A percentile compares a stretch with the other conserved stretches of the same genome.
Conservation (phyloP, 495 filamentous ascomycete genomes). For the Penicilliopsis zonata region DNA sequence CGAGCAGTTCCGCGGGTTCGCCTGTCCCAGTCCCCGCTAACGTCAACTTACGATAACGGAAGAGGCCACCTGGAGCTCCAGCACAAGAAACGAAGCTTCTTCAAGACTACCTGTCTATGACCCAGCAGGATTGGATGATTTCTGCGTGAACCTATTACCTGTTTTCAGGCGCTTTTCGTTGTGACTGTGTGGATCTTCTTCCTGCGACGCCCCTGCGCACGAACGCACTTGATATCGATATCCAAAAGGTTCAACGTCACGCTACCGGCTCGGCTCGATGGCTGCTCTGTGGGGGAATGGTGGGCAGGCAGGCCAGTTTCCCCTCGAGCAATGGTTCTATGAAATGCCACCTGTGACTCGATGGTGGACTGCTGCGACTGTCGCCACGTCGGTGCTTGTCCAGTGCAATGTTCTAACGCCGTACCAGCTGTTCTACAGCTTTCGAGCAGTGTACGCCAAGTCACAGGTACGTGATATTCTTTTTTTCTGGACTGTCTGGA, state of each 20-base stretch:
- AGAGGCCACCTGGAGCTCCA: slow-evolving; percentile 13
- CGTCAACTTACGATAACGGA: slow-evolving; percentile 1
- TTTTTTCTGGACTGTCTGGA: no score
- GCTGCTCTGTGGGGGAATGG: slow-evolving; percentile 36
- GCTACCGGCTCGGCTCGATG: slow-evolving; percentile 14
- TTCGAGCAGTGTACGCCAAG: slow-evolving; percentile 79
- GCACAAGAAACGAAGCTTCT: no score
- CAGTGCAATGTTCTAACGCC: slow-evolving; percentile 86
- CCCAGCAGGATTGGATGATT: no score
- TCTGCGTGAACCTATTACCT: no score
- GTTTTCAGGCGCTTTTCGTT: no score
- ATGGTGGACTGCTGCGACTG: slow-evolving; percentile 91
- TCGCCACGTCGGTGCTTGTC: slow-evolving; percentile 78
- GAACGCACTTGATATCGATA: no score
- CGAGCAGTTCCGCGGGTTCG: no score
- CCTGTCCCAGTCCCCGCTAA: neutral
- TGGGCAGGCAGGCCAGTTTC: slow-evolving; percentile 55
- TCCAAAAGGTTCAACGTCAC: no score
- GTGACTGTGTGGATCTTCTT: no score
- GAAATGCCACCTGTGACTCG: slow-evolving; percentile 94
- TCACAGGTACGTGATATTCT: slow-evolving; percentile 59
- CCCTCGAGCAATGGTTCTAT: slow-evolving; percentile 92
- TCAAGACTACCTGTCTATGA: no score
- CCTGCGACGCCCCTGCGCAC: no score
- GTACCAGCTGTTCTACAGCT: slow-evolving; percentile 95